Conservation (phyloP, 2,329 filamentous ascomycete species). For the Sclerotinia nivalis region DNA sequence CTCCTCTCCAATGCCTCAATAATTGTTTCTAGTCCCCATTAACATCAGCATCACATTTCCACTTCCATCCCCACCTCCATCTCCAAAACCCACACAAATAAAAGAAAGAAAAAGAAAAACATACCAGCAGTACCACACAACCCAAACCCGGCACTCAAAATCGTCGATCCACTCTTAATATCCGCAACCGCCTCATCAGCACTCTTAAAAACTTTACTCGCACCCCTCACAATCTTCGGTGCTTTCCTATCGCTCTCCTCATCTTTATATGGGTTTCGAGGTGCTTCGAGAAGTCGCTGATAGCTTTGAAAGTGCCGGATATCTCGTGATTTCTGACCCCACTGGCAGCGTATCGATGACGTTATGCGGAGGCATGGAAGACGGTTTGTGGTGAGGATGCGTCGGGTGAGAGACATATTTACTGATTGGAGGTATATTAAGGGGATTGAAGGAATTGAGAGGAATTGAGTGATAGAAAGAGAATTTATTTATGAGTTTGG, state of each 20-base stretch:
- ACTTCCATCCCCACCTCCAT: not conserved
- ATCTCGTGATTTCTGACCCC: conserved; percentile 21
- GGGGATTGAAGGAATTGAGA: not conserved
- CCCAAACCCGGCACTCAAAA: conserved; percentile 76
- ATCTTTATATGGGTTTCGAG: conserved; percentile 18
- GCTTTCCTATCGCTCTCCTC: conserved; percentile 9
- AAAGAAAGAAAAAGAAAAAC: not conserved
- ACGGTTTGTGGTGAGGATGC: conserved; percentile 15
- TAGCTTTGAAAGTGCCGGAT: conserved; percentile 20
- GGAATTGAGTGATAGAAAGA: not conserved
- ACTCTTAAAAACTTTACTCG: conserved; percentile 27
- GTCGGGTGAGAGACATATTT: conserved; percentile 22
- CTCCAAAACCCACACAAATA: too few relatives aligned
- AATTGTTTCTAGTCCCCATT: conserved; percentile 56
- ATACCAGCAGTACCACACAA: conserved; percentile 15
- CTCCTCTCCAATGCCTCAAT: conserved; percentile 65
- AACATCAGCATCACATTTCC: not conserved
- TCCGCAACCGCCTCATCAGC: conserved; percentile 29
- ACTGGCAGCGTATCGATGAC: conserved; percentile 15
- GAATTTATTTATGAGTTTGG: not conserved
- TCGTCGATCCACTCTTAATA: conserved; percentile 58
- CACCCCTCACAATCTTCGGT: conserved; percentile 26
- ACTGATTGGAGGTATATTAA: not conserved
- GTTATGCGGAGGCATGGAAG: conserved; percentile 15
- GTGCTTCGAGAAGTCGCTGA: conserved; percentile 18